Base-by-base conservation (phyloP, 495 filamentous ascomycete species). In the Aspergillus sclerotioniger region DNA sequence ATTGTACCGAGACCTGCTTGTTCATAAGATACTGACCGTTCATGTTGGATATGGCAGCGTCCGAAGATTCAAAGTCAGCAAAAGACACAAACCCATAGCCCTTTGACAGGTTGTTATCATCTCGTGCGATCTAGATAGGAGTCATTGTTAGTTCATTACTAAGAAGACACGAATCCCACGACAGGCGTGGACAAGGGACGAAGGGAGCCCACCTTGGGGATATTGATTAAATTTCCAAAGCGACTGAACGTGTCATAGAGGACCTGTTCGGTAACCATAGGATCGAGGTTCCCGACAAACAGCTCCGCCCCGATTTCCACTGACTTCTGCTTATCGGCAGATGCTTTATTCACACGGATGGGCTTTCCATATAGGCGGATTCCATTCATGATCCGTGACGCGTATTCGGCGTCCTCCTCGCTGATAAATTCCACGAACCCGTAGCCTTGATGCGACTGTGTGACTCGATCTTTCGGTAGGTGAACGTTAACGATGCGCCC, bases 391-490 rank as follows among this genome's bases (percentile, higher is more conserved):
- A 96, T 90, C 65, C 92, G 88, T 53, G 92, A 89, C 9, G 94
- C 94, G 75, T 99, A 99, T 68, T 98, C 94, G 56, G 94, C 94
- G 72, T 97, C 93, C 65, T 92, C 90, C 67, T 97, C 93, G 58
- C 87, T 92, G 64, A 90, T 92, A 70, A 97, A 98, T 70, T 98
- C 94, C 68, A 99, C 93, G 70, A 99, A 99, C 56, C 94, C 94
- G 81, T 96, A 99, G 54, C 95, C 95, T 77, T 98, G 94, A 73
- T 99, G 94, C 16, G 85, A 87, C 63, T 96, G 91, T 20, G 93
- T 96, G 49, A 99, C 94, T 67, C 94, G 89, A 69, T 99, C 94
- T 79, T 96, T 96, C 16, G 94, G 94, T 51, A 99, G 81, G 71
- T 99, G 94, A 49, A 99, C 93, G 71, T 97, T 97, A 66, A 95